Evolutionary conservation across 345 rosid species (phyloP), one percentile per base, ranked within the genome.

Genomic region (Litchi chinensis): DNA sequence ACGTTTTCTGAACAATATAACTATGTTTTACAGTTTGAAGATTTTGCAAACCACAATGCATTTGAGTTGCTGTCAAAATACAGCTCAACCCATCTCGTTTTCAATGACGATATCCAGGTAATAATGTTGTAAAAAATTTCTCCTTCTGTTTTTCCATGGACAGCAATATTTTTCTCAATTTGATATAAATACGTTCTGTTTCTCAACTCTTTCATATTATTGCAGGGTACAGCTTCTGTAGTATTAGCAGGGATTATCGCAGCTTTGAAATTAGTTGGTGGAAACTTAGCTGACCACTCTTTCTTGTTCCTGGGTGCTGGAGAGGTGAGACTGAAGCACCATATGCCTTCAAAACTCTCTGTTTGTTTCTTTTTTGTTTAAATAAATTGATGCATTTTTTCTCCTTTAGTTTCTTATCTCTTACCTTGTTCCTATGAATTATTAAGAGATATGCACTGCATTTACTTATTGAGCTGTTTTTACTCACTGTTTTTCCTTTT

Each of bases 71-170:
- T 93, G 73, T 76, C 87, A 26, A 95, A 87, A 85, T 94, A 91
- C 87, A 86, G 92, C 79, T 75, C 87, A 10, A 86, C 87, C 71
- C 99, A 95, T 87, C 99, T 95, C 2, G 99, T 94, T 83, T 95
- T 95, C 86, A 95, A 95, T 60, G 98, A 95, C 78, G 99, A 95
- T 75, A 95, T 95, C 70, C 97, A 95, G 96, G 99, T 94, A 79
- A 84, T 43, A 21, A 41, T 22, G 48, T 24, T 18, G 64, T 40
- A 37, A 64, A 41, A 12, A n/a, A 41, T 37, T 8, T n/a, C 54
- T 50, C 70, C n/a, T 3, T 78, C 43, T 11, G 13, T 48, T 46
- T 65, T 6, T 62, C 43, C 40, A 68, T 21, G 67, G 16, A 21
- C 28, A 69, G 32, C 11, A 11, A 72, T 26, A 13, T 64, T 11